A percentile compares a stretch with the other conserved stretches of the same genome.
Evolutionary conservation across 177 flowering plant genomes (phyloP).

Genomic region (Telopea speciosissima): DNA sequence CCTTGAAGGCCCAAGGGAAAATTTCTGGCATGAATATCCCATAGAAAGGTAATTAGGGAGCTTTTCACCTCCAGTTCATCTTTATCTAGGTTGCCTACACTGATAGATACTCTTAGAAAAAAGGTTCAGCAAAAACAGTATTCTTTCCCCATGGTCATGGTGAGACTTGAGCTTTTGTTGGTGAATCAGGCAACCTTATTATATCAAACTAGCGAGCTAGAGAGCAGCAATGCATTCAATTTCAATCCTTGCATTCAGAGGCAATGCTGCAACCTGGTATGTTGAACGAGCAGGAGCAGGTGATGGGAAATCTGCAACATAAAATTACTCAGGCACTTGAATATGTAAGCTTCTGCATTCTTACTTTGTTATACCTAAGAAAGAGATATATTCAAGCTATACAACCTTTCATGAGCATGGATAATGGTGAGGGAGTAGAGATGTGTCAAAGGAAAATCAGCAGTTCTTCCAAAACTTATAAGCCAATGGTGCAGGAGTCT

Average conservation of each 20-base stretch:
- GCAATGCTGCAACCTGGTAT: constrained; percentile 90
- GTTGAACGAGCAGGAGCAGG: constrained; percentile 94
- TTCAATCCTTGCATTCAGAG: constrained; percentile 85
- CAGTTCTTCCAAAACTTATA: background rate
- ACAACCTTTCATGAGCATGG: background rate
- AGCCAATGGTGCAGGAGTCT: background rate
- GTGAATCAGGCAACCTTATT: background rate
- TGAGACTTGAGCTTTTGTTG: background rate
- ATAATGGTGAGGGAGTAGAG: background rate
- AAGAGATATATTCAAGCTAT: background rate
- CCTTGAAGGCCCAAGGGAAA: background rate
- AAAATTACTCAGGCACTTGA: constrained; percentile 5
- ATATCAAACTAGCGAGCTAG: constrained; percentile 7
- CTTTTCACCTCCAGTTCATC: background rate
- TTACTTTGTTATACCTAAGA: background rate
- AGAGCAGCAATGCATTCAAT: constrained; percentile 93
- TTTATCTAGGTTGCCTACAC: background rate
- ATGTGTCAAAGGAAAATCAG: background rate
- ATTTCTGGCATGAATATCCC: too few species aligned
- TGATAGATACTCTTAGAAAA: background rate
- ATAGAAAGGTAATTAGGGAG: background rate
- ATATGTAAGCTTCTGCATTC: too few species aligned
- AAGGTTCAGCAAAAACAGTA: background rate
- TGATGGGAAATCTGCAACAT: constrained; percentile 67
- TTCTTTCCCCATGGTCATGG: background rate